These are phyloP conservation scores for Vigna trinervia DNA, from an alignment of 306 rosid species.

Conservation along the genomic window DNA sequence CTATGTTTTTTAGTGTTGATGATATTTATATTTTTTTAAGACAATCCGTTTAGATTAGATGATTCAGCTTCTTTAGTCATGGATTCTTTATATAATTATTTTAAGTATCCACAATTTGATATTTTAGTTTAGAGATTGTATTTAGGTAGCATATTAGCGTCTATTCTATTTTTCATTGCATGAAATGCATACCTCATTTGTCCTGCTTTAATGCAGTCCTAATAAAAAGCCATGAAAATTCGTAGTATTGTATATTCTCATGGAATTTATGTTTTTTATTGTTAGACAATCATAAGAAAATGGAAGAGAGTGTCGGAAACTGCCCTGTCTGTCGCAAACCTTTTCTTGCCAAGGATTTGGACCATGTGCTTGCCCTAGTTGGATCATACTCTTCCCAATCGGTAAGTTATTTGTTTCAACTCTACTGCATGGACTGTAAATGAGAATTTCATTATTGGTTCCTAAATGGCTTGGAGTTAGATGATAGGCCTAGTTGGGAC, in stretches of 20 bases:
- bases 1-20: neutral
- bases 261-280: slow-evolving; percentile 38
- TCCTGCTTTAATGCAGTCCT: slow-evolving; percentile 22
- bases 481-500: neutral
- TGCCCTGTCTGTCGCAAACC: slow-evolving; percentile 88
- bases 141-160: slow-evolving; percentile 4
- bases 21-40: neutral
- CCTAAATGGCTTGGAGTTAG: slow-evolving; percentile 11
- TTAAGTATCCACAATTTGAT: slow-evolving; percentile 4
- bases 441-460: slow-evolving; percentile 16
- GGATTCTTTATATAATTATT: neutral
- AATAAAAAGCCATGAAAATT: slow-evolving; percentile 3
- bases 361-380: slow-evolving; percentile 77
- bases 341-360: slow-evolving; percentile 70
- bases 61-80: neutral
- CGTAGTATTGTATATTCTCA: slow-evolving; percentile 1
- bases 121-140: slow-evolving; percentile 1
- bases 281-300: slow-evolving; percentile 42
- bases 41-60: slow-evolving; percentile 1
- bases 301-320: slow-evolving; percentile 61
- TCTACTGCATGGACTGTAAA: slow-evolving; percentile 12
- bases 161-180: slow-evolving; percentile 3
- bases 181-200: slow-evolving; percentile 14
- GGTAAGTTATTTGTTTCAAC: slow-evolving; percentile 52
- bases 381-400: slow-evolving; percentile 55